Evolutionary conservation across 371 early-diverging fungal genomes (phyloP), one percentile per base, ranked within the genome.

Genomic region (Rhizopus arrhizus): DNA sequence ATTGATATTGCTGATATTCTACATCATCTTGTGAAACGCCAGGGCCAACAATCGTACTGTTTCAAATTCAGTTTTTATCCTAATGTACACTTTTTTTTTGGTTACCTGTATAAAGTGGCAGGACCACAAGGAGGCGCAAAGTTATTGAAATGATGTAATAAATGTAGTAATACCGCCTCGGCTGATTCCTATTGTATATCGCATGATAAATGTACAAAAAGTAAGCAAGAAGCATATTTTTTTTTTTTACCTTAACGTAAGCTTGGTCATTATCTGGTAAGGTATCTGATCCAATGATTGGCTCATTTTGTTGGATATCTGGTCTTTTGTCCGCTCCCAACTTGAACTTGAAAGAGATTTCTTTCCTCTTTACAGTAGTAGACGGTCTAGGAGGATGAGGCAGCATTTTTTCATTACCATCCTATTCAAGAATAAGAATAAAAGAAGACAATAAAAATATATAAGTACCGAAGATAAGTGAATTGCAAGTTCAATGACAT

Each of bases 401-500:
- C 34, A 60, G 33, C 15, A 52, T 0, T 11, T 65, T 54, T 48
- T 64, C 58, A 22, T 43, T 36, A 33, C 53, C 52, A 10, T 59
- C 59, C 41, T 45, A 15, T 13, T 53, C 28, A 58, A 33, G 12
- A 6, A 42, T 13, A 42, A 9, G 16, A 13, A 13, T 5, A 13
- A 42, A 28, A 36, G 22, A 0, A 34, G 3, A 47, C 0, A 28
- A 34, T 43, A n/a, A 28, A 45, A 3, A 3, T 6, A 35, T 0
- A 55, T 36, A 53, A 58, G 48, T 71, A 72, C 75, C 32, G 65
- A 62, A 22, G 73, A 35, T 22, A 76, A 55, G 51, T 82, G 77
- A 12, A 88, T 38, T 0, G 85, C 88, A 35, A 77, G 70, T 58
- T 89, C 91, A 55, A 91, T 81, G 11, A 85, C 82, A 63, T 91